Percentiles rank a stretch among this genome's conserved stretches.
Conservation (phyloP, 2,329 filamentous ascomycete species). For the Penicillium sumatraense region DNA sequence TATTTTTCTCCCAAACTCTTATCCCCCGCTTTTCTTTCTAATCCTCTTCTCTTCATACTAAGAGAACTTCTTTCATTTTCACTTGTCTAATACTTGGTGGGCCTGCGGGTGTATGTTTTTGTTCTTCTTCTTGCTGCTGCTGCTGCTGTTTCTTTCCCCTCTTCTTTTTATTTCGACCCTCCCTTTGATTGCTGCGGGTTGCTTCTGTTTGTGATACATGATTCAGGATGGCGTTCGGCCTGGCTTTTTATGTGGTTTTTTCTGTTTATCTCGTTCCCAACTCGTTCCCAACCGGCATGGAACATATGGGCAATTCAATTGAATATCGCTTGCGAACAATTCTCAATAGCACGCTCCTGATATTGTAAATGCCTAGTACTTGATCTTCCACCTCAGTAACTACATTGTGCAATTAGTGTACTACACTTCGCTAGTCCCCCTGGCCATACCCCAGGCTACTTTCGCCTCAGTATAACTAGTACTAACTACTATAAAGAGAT, state of each 20-base stretch:
- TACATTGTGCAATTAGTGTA: too few relatives aligned
- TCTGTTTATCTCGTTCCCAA: slow-evolving; percentile 25
- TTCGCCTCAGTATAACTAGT: too few relatives aligned
- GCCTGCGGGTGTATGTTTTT: slow-evolving; percentile 24
- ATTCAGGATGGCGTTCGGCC: slow-evolving; percentile 28
- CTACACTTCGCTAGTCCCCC: too few relatives aligned
- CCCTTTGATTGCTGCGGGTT: slow-evolving; percentile 12
- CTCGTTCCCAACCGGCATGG: slow-evolving; percentile 23
- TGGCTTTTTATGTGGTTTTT: slow-evolving; percentile 23
- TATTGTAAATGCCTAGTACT: neutral
- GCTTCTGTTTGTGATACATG: slow-evolving; percentile 28
- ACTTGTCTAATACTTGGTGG: slow-evolving; percentile 33
- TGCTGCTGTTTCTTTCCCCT: too few relatives aligned
- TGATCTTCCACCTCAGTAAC: too few relatives aligned
- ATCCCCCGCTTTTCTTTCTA: slow-evolving; percentile 2
- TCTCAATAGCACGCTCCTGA: neutral
- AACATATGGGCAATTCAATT: slow-evolving; percentile 23
- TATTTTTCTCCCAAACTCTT: slow-evolving; percentile 12
- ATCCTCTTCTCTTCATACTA: slow-evolving; percentile 18
- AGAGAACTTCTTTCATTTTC: slow-evolving; percentile 20
- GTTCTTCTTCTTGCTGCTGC: slow-evolving; percentile 12
- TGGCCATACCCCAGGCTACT: too few relatives aligned
- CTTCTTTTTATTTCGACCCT: neutral
- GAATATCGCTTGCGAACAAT: slow-evolving; percentile 13
- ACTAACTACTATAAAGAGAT: too few relatives aligned